Percentiles rank a stretch among this genome's conserved stretches.
phyloP scores from a whole-genome alignment of 495 filamentous ascomycete species.

The Trichoderma virens region DNA sequence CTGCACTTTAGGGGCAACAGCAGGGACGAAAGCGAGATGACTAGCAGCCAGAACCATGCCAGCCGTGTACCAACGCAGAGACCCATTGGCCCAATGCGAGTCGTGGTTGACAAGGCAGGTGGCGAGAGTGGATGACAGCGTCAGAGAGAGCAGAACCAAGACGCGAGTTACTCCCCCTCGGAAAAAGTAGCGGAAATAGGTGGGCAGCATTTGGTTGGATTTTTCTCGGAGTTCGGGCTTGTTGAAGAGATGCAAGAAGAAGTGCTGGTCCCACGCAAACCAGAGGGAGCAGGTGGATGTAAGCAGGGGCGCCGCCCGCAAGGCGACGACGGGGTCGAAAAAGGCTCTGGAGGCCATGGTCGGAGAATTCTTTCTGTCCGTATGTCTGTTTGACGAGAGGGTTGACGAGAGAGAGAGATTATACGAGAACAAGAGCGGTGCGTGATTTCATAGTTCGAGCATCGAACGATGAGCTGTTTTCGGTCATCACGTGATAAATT shows the following conservation, averaged over 20 bases:
- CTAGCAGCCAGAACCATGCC: slow-evolving; percentile 13
- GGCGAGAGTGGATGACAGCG: slow-evolving; percentile 16
- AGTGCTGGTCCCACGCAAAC: slow-evolving; percentile 27
- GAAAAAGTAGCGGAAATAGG: slow-evolving; percentile 26
- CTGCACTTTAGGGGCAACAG: background rate
- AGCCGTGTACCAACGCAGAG: slow-evolving; percentile 15
- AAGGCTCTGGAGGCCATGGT: slow-evolving; percentile 31
- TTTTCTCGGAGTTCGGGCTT: slow-evolving; percentile 13
- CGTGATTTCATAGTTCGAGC: too few relatives aligned
- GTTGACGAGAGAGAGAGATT: too few relatives aligned
- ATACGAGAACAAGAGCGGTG: too few relatives aligned
- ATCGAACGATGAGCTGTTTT: too few relatives aligned
- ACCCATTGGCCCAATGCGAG: slow-evolving; percentile 8
- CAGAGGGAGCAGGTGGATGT: slow-evolving; percentile 33
- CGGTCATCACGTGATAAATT: too few relatives aligned
- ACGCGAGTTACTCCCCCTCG: slow-evolving; percentile 17
- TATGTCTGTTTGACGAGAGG: too few relatives aligned
- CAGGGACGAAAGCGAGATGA: background rate
- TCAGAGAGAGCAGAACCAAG: slow-evolving; percentile 18
- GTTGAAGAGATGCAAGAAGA: slow-evolving; percentile 22
- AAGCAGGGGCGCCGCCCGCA: slow-evolving; percentile 30
- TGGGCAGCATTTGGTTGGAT: slow-evolving; percentile 20
- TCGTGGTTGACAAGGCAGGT: slow-evolving; percentile 17
- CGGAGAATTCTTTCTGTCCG: too few relatives aligned
- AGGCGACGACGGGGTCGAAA: slow-evolving; percentile 30